A percentile compares a stretch with the other conserved stretches of the same genome.
Conservation (phyloP, 2,329 filamentous ascomycete species). For the Aspergillus sp. region DNA sequence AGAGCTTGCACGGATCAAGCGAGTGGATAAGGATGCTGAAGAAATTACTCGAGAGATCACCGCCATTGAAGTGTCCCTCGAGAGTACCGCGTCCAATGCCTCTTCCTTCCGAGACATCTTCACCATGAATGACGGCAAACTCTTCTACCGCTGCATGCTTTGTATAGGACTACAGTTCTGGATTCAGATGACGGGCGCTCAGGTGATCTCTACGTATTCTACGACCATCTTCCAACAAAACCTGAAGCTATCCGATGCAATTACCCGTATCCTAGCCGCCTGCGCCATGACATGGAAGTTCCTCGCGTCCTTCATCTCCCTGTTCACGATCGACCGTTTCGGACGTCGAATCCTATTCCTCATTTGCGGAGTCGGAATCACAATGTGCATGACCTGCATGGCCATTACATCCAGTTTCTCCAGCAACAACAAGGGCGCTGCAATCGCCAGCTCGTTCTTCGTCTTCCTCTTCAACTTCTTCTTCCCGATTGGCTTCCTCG, state of each 20-base stretch:
- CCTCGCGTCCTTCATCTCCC: conserved; percentile 6
- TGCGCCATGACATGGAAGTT: conserved; percentile 15
- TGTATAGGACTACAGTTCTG: conserved; percentile 52
- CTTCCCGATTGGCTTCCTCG: conserved; percentile 5
- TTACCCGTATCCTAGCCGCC: conserved; percentile 4
- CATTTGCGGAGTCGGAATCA: conserved; percentile 8
- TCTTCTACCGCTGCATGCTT: conserved; percentile 50
- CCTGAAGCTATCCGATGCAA: background rate
- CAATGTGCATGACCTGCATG: conserved; percentile 10
- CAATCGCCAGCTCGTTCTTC: conserved; percentile 1
- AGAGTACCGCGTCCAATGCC: conserved; percentile 35
- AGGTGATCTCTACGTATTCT: conserved; percentile 43
- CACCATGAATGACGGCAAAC: conserved; percentile 49
- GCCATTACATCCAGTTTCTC: conserved; percentile 11
- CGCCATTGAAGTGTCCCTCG: conserved; percentile 47
- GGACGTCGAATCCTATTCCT: conserved; percentile 14
- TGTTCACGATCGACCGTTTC: conserved; percentile 10
- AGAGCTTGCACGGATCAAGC: conserved; percentile 8
- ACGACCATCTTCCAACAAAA: conserved; percentile 10
- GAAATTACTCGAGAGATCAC: conserved; percentile 43
- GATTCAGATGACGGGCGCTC: conserved; percentile 34
- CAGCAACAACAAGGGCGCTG: background rate
- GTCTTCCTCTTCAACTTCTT: conserved; percentile 9
- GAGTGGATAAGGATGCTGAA: conserved; percentile 19
- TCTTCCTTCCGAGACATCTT: conserved; percentile 42